These are phyloP conservation scores for Begonia fuchsioides DNA, from an alignment of 306 rosid species.

Conservation along the genomic window DNA sequence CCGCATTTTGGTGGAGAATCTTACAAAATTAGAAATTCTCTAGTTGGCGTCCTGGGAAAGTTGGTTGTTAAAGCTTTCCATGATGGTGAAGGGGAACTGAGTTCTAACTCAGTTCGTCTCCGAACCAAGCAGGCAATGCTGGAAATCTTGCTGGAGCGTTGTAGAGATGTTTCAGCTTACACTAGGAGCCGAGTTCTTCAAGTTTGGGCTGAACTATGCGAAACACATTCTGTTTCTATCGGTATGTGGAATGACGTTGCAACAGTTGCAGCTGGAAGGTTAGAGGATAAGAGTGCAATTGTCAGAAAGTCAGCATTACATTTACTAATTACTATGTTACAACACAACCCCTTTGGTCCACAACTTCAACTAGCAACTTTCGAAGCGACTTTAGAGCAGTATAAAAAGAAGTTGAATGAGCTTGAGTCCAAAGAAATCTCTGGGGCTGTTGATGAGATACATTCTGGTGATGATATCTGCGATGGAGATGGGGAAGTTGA, in stretches of 20 bases:
- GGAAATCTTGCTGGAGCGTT: conserved; percentile 89
- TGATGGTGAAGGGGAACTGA: conserved; percentile 71
- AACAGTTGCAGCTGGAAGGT: conserved; percentile 76
- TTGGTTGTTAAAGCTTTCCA: conserved; percentile 64
- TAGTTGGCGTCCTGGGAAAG: conserved; percentile 79
- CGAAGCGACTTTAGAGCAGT: conserved; percentile 83
- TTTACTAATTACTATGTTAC: conserved; percentile 79
- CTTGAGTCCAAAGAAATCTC: conserved; percentile 50
- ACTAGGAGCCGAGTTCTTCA: conserved; percentile 94
- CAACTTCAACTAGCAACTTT: conserved; percentile 74
- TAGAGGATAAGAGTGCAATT: conserved; percentile 95
- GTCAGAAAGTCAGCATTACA: conserved; percentile 81
- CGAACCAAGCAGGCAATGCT: conserved; percentile 95
- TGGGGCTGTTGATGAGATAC: conserved; percentile 19
- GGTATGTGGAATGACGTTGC: conserved; percentile 97
- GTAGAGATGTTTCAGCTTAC: conserved; percentile 96
- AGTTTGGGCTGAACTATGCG: conserved; percentile 93
- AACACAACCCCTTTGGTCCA: conserved; percentile 97
- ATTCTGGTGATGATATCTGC: conserved; percentile 26
- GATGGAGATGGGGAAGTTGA: conserved; percentile 50
- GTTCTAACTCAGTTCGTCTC: conserved; percentile 60
- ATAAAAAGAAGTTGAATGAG: conserved; percentile 56
- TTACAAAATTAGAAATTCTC: conserved; percentile 86
- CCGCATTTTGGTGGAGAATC: conserved; percentile 98
- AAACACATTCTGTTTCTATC: conserved; percentile 79